phyloP scores from a whole-genome alignment of 768 basidiomycete species.

The Leucogyrophana mollusca region DNA sequence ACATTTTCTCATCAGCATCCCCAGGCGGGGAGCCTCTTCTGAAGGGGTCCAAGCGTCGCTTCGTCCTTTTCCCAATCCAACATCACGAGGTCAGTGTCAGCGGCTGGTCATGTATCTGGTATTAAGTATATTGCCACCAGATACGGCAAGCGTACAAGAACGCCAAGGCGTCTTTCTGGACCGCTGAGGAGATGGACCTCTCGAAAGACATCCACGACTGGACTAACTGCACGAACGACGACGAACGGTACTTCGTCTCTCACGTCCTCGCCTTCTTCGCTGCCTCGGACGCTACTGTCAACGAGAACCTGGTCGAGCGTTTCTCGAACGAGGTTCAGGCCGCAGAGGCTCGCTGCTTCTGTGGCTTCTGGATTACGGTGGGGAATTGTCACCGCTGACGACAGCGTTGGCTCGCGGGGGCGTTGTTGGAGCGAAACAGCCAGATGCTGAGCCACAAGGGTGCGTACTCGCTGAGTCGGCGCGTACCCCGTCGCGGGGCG shows the following conservation, averaged over 20 bases:
- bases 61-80: conserved; percentile 92
- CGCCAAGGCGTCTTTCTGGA: conserved; percentile 93
- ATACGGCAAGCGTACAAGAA: conserved; percentile 97
- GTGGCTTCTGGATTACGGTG: conserved; percentile 99
- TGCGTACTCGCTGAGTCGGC: too few species aligned
- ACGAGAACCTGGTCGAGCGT: conserved; percentile 92
- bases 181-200: conserved; percentile 88
- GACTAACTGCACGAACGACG: conserved; percentile 73
- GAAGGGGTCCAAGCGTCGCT: conserved; percentile 72
- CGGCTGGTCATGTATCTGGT: background rate
- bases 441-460: too few species aligned
- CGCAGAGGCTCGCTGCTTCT: conserved; percentile 94
- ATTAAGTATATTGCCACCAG: conserved; percentile 34
- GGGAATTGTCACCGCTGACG: conserved; percentile 84
- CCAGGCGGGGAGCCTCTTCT: conserved; percentile 78
- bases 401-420: too few species aligned
- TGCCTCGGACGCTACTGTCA: conserved; percentile 94
- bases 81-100: conserved; percentile 70
- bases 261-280: conserved; percentile 97
- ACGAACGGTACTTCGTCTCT: conserved; percentile 87
- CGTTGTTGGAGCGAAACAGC: too few species aligned
- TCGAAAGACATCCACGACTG: conserved; percentile 86
- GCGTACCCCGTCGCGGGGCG: too few species aligned
- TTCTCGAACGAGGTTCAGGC: conserved; percentile 91
- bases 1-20: conserved; percentile 28